A percentile compares a stretch with the other conserved stretches of the same genome.
Evolutionary conservation across 352 stramenopile species (phyloP).

Genomic region (Globisporangium carolinianum): DNA sequence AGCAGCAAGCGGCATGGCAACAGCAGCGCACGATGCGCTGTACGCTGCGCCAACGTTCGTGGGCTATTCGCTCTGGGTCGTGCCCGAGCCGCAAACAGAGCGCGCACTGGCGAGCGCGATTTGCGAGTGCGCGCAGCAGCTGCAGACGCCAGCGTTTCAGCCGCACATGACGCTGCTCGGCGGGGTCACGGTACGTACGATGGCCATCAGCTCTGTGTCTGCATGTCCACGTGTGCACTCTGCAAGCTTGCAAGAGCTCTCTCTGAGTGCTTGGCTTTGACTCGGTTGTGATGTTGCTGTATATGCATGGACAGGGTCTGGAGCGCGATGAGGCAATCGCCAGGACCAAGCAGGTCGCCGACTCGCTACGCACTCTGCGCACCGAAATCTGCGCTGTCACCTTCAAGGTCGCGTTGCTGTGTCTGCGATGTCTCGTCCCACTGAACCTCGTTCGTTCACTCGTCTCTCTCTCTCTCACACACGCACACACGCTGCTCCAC

Average conservation of each 20-base stretch:
- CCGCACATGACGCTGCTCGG: constrained; percentile 62
- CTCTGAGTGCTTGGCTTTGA: background rate
- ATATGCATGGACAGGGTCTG: constrained; percentile 16
- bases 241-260: background rate
- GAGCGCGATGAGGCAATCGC: constrained; percentile 15
- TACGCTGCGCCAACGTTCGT: constrained; percentile 32
- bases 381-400: constrained; percentile 31
- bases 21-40: constrained; percentile 16
- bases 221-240: too few species aligned
- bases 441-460: background rate
- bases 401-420: constrained; percentile 28
- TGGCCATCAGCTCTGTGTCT: background rate
- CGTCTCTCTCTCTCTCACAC: background rate
- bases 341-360: constrained; percentile 30
- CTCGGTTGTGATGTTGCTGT: background rate
- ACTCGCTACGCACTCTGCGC: constrained; percentile 21
- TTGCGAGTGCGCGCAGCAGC: constrained; percentile 23
- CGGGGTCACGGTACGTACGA: constrained; percentile 24
- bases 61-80: constrained; percentile 59
- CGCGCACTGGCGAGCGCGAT: constrained; percentile 26
- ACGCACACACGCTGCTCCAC: too few species aligned
- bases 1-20: background rate
- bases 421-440: background rate
- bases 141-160: constrained; percentile 36
- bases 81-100: constrained; percentile 15